Evolutionary conservation across 2,329 filamentous ascomycete species (phyloP).

Genomic region (Ilyonectria destructans): DNA sequence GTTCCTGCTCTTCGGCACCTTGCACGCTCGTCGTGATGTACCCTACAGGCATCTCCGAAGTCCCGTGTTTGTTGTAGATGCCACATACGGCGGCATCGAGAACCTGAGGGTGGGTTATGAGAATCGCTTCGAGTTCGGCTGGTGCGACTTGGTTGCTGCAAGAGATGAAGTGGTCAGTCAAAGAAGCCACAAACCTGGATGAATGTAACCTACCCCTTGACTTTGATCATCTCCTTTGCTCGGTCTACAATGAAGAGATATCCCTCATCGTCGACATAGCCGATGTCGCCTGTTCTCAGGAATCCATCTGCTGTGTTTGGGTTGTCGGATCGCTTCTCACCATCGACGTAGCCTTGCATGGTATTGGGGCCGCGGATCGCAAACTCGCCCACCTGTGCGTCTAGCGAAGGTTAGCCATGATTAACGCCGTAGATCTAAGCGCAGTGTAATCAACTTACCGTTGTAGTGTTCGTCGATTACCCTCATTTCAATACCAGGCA

Average conservation of each 20-base stretch:
- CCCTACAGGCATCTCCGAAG: conserved; percentile 15
- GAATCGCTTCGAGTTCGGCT: conserved; percentile 24
- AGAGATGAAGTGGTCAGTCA: background rate
- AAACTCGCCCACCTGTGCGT: conserved; percentile 14
- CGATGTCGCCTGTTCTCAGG: conserved; percentile 22
- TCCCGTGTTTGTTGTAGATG: conserved; percentile 22
- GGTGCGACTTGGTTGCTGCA: conserved; percentile 24
- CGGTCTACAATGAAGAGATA: conserved; percentile 24
- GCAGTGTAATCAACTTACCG: background rate
- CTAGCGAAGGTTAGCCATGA: background rate
- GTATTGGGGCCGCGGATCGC: conserved; percentile 19
- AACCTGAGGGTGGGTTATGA: conserved; percentile 14
- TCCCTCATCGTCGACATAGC: conserved; percentile 16
- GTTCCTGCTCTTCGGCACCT: background rate
- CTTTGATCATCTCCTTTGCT: conserved; percentile 27
- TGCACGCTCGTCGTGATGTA: conserved; percentile 19
- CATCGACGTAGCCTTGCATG: conserved; percentile 23
- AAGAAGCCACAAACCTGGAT: fast-evolving
- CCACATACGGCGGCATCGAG: conserved; percentile 23
- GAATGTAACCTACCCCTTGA: conserved; percentile 15
- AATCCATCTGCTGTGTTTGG: conserved; percentile 15
- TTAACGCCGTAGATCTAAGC: no score
- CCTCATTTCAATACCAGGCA: conserved; percentile 24
- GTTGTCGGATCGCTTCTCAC: background rate
- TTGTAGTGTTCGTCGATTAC: conserved; percentile 14